Evolutionary conservation across 2,329 filamentous ascomycete genomes (phyloP), one percentile per base, ranked within the genome.

Genomic region (Tolypocladium ophioglossoides): DNA sequence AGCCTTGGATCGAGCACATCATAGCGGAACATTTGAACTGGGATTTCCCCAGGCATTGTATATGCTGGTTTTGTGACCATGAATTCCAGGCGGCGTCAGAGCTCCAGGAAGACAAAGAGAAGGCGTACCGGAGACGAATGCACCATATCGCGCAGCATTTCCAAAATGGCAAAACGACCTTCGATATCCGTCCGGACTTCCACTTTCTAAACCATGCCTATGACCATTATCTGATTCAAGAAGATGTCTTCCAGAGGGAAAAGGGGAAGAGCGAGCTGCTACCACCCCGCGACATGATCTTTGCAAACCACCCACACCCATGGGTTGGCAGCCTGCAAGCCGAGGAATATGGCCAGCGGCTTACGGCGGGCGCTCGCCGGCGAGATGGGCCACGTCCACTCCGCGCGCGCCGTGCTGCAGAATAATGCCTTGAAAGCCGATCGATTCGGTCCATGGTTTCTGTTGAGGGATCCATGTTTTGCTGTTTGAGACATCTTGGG

Each of bases 31-130:
- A 80, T 57, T 59, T 74, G 10, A 2, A 38, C 0, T 37, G 63
- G 4, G 54, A 20, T 0, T 70, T 73, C 7, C 78, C 78, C 0
- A 10, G 12, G 0, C 58, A 58, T 12, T 68, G 68, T 5, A 52
- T 70, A 0, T 83, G 80, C 59, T 79, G 74, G 72, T 82, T 78
- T 56, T 83, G 80, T 59, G 67, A 75, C 53, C 48, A 62, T 6
- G 16, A 35, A 0, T 78, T 76, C 54, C 58, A 60, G 7, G 57
- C 66, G 3, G 50, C 44, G 0, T 48, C 57, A 0, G 52, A 48
- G 0, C 49, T 10, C 2, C 51, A 52, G 0, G 57, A 55, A 0
- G 59, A 62, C 18, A 56, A 51, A 11, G 47, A 50, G n/a, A 47
- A 52, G 2, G 60, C 68, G 37, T 78, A 75, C 53, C 35, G 55